Evolutionary conservation across 768 basidiomycete species (phyloP).

Genomic region (Boletus subcaerulescens): DNA sequence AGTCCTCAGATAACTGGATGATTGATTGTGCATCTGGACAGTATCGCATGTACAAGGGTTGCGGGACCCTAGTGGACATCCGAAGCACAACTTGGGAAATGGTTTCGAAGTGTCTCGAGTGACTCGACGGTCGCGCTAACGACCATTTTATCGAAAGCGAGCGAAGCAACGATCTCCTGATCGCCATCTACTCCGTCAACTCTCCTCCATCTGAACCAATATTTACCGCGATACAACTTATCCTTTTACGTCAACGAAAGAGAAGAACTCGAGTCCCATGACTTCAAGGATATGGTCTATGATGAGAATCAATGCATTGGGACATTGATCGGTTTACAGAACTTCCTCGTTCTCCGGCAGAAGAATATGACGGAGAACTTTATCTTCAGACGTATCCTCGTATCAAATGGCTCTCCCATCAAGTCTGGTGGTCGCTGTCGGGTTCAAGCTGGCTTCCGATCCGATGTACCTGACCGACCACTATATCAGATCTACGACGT

Average conservation of each 20-base stretch:
- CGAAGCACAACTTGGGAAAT: background rate
- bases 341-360: background rate
- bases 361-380: background rate
- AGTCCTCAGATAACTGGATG: conserved; percentile 17
- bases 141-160: no score
- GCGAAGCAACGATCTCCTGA: background rate
- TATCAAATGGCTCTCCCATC: background rate
- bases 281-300: no score
- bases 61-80: conserved; percentile 16
- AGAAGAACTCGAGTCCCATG: no score
- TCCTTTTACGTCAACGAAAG: background rate
- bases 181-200: background rate
- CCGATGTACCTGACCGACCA: background rate
- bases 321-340: background rate
- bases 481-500: background rate
- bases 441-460: no score
- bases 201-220: background rate
- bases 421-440: no score
- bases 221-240: background rate
- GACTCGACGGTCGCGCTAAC: no score
- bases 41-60: background rate
- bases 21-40: conserved; percentile 1
- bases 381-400: background rate
- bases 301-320: no score
- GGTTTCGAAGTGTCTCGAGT: no score